Evolutionary conservation across 257 asterid genomes (phyloP), one percentile per base, ranked within the genome.

Genomic region (Primulina huaijiensis): DNA sequence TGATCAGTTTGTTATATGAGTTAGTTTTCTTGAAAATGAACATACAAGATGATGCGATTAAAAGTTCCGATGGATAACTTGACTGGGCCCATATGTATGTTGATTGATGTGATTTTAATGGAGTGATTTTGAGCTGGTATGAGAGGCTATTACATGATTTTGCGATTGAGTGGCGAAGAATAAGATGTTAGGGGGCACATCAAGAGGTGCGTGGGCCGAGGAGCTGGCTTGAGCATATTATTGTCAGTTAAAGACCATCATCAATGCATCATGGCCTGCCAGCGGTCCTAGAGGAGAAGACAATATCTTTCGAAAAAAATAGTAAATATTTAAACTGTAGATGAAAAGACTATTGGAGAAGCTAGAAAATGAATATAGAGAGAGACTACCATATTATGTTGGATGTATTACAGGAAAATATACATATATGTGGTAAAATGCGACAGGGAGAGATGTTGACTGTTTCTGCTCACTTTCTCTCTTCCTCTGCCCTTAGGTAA

Each of bases 221-320:
- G 67, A 81, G 81, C 72, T 21, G 69, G 35, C 72, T 62, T 74
- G 14, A 55, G 81, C 81, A 74, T 81, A 77, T 81, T 82, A 58
- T n/a, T 31, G 43, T 40, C 72, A 59, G 30, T 80, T 72, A 43
- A 75, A 68, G 65, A 33, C 11, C 43, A 23, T 61, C 30, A 55
- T 27, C 67, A 17, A 16, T 12, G 25, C 23, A 67, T 60, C 57
- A 31, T 59, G 25, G 61, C 61, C 27, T 53, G 73, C 78, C 83
- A 79, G 83, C 86, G 76, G 73, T 67, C 69, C 12, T 58, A 46
- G 31, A 31, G 61, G 67, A 59, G 62, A 69, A 19, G 69, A 63
- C 67, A 40, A 56, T 71, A 46, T 68, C 46, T 63, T 65, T 76
- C 40, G 64, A 64, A 14, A 11, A 4, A 43, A 50, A 17, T 40